phyloP scores from a whole-genome alignment of 78 protist species.

The Monocercomonoides exilis region DNA sequence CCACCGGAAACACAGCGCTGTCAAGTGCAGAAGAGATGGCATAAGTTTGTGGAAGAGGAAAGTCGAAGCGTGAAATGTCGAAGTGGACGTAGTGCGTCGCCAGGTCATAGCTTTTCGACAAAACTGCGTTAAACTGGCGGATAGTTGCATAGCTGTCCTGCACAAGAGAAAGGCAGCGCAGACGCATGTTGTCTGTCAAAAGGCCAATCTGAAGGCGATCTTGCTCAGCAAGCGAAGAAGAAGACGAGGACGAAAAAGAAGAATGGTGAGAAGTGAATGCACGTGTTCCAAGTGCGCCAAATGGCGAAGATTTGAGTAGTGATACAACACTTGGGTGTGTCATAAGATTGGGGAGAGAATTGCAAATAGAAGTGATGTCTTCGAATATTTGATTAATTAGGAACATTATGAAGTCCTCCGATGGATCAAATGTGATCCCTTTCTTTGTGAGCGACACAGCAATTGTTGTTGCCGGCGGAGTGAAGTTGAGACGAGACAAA shows the following conservation, averaged over 20 bases:
- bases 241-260: background rate
- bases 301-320: background rate
- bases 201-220: background rate
- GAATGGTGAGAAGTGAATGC: background rate
- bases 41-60: too few relatives aligned
- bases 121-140: background rate
- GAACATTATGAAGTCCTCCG: background rate
- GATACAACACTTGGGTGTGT: background rate
- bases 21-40: too few relatives aligned
- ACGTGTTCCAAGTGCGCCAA: background rate
- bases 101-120: background rate
- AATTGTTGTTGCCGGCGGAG: background rate
- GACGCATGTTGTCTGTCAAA: background rate
- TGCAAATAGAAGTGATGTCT: background rate
- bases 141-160: background rate
- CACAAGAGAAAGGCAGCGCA: background rate
- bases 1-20: too few relatives aligned
- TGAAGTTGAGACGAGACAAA: background rate
- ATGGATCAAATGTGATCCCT: background rate
- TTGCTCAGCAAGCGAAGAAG: background rate
- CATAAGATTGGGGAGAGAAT: background rate
- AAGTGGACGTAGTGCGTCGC: background rate
- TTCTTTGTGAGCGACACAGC: background rate
- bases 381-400: background rate
- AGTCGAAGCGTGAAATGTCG: background rate